A percentile compares a stretch with the other conserved stretches of the same genome.
Conservation (phyloP, 345 rosid species). For the Heritiera littoralis region DNA sequence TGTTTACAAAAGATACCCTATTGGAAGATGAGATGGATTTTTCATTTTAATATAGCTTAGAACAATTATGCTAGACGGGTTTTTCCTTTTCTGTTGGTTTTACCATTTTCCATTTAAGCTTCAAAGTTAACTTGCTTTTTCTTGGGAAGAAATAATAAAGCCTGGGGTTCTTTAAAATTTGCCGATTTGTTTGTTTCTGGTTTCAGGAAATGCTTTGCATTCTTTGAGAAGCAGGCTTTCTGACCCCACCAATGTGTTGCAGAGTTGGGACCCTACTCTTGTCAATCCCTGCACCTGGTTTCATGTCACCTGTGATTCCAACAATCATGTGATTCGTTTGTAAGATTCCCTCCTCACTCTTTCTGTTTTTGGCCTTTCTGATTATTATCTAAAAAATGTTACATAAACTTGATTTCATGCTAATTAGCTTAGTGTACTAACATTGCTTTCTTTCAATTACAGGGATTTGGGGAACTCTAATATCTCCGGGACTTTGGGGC, state of each 20-base stretch:
- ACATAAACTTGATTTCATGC: conserved; percentile 9
- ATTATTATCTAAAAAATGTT: background rate
- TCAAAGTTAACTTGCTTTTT: conserved; percentile 1
- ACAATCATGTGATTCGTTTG: conserved; percentile 65
- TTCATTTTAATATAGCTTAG: background rate
- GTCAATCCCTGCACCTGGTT: conserved; percentile 95
- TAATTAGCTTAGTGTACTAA: background rate
- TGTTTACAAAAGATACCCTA: background rate
- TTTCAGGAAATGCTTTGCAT: conserved; percentile 72
- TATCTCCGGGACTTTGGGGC: conserved; percentile 67
- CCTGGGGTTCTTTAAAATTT: conserved; percentile 4
- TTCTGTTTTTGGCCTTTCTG: background rate
- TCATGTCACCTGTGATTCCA: conserved; percentile 73
- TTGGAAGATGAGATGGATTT: background rate
- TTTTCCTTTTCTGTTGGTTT: background rate
- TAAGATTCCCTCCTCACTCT: conserved; percentile 26
- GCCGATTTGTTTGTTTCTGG: conserved; percentile 18
- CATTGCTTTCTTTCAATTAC: conserved; percentile 17
- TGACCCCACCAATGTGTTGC: conserved; percentile 72
- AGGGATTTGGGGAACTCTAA: conserved; percentile 75
- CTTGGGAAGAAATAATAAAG: background rate
- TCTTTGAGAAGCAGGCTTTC: conserved; percentile 58
- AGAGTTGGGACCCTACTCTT: conserved; percentile 91
- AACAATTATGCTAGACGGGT: background rate
- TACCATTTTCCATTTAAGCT: background rate